Evolutionary conservation across 2,329 filamentous ascomycete species (phyloP), one percentile per base, ranked within the genome.

Genomic region (Microsporum ferrugineum): DNA sequence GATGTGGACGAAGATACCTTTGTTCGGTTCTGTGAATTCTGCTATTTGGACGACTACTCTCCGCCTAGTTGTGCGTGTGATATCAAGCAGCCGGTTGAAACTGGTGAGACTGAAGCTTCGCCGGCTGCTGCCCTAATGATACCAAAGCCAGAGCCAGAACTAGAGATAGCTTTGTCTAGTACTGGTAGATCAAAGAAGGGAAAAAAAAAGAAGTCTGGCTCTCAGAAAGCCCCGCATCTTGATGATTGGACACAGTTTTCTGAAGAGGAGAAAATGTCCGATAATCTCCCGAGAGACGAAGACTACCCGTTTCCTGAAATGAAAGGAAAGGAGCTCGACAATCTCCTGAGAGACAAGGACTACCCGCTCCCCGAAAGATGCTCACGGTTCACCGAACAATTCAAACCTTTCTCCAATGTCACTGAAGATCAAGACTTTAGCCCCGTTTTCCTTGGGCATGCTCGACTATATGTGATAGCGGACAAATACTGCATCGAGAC

Each of bases 381-480:
- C 12, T 7, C 12, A 6, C 14, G 23, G 31, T 55, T 36, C 3
- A 23, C 31, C 23, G 31, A 36, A 7, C 51, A 36, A n/a, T 55
- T 55, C 14, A 5, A 33, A 53, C 49, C 49, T 12, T 53, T 53
- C 49, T 53, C 49, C 49, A 53, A 53, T 14, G 49, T 53, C 49
- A 17, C 33, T 2, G n/a, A 12, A n/a, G 38, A 55, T 7, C 64
- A 73, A 51, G 68, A 71, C 60, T 73, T 70, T 61, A 68, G 67
- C 0, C 65, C 66, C n/a, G 71, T 75, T 8, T 70, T 78, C 51
- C 66, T 77, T 4, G 70, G 67, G n/a, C 74, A 77, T 63, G 75
- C 72, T 0, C 68, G 66, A 27, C 63, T 78, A 2, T 77, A 75
- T 51, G 67, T 73, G 1, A 68, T 78, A 17, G 72, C 76, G 0